Conservation (phyloP, 805 yeast genomes). For the Kuraishia hungarica region DNA sequence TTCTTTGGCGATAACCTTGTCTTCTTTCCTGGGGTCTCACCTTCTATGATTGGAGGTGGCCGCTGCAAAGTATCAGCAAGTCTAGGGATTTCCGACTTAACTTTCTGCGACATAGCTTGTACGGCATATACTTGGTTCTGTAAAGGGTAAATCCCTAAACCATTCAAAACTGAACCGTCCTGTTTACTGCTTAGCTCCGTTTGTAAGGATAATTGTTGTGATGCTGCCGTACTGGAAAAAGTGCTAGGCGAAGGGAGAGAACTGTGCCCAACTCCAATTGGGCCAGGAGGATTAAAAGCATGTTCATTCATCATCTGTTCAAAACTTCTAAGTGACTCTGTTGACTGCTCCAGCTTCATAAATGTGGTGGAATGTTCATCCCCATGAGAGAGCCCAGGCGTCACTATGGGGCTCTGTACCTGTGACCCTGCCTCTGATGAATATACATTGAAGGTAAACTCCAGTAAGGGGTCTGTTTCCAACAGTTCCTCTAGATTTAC, state of each 20-base stretch:
- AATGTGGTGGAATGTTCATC: background rate
- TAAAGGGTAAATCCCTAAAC: background rate
- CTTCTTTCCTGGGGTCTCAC: background rate
- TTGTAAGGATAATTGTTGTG: background rate
- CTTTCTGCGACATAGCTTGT: background rate
- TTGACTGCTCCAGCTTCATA: background rate
- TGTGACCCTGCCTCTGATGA: background rate
- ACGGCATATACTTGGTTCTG: background rate
- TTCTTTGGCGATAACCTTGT: background rate
- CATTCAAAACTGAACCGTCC: background rate
- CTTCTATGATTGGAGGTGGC: background rate
- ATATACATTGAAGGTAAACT: background rate
- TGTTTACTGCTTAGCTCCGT: background rate
- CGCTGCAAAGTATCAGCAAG: background rate
- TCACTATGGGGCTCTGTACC: background rate
- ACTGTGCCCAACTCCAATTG: background rate
- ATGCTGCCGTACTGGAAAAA: background rate
- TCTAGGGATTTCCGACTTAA: background rate
- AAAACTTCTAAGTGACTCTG: background rate
- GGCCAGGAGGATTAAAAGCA: background rate
- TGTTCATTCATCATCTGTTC: background rate
- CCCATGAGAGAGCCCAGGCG: background rate
- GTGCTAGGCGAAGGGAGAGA: background rate
- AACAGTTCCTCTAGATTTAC: conserved; percentile 1
- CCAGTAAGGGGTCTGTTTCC: conserved; percentile 1